Base-by-base conservation (phyloP, 2,329 filamentous ascomycete species). In the Diaporthe longicolla region DNA sequence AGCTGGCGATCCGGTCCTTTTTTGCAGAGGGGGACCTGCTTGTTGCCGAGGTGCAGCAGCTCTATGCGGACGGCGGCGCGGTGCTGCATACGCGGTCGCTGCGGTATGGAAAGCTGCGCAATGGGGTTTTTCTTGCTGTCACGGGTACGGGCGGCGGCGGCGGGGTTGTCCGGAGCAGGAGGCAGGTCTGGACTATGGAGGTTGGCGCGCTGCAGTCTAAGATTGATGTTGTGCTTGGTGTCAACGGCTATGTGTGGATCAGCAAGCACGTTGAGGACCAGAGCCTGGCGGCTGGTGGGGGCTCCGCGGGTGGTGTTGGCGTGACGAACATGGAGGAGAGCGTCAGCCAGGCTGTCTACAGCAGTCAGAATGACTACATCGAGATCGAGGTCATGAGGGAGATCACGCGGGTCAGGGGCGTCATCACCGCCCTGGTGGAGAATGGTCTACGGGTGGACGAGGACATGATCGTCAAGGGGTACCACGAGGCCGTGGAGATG, bases 191-290 rank as follows among this genome's bases (percentile, higher is more conserved):
- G 89, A 97, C 95, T 0, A 86, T 97, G 78, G 90, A 93, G 74
- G 82, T 82, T 7, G 85, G 84, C 54, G 84, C 75, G 76, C 77
- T 32, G 76, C 75, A 89, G 45, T 88, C 90, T 70, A 92, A 91
- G 76, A 90, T 99, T 37, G 94, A 98, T 81, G 91, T 98, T 10
- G 89, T 98, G 70, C 87, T 99, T 0, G 97, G 97, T 3, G 97
- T 99, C 52, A 99, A 99, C 80, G 97, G 97, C 0, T 98, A 97
- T 82, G 95, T 98, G 74, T 99, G 95, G 93, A 95, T 98, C 80
- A 92, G 93, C 83, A 95, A 94, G 85, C 95, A 97, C 79, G 85
- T 93, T 10, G 92, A 94, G 77, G 89, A 88, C 48, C 87, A 88
- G n/a, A 83, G 84, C 7, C 81, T 81, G 10, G 79, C 83, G 54